Evolutionary conservation across 140 eudicot species (phyloP).

Genomic region (Stevia rebaudiana): DNA sequence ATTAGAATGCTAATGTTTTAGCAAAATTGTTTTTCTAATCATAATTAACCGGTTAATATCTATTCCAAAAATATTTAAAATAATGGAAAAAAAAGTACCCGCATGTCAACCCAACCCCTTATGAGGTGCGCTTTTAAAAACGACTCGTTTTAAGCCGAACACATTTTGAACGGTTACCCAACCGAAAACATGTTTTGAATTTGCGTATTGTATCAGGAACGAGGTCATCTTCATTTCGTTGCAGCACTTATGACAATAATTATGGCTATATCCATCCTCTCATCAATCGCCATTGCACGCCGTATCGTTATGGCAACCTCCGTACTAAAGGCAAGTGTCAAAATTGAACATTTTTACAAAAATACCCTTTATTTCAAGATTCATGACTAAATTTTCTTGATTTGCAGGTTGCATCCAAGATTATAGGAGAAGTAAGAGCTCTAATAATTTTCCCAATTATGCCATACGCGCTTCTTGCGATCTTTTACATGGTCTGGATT

Average conservation of each 20-base stretch:
- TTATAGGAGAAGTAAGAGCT: slow-evolving; percentile 95
- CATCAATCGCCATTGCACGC: slow-evolving; percentile 77
- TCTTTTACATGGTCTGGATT: slow-evolving; percentile 87
- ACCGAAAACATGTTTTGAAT: background rate
- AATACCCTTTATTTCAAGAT: slow-evolving; percentile 6
- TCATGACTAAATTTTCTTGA: background rate
- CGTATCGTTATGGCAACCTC: slow-evolving; percentile 87
- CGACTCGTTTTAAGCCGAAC: background rate
- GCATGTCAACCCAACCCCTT: background rate
- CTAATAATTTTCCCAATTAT: slow-evolving; percentile 76
- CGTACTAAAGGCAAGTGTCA: slow-evolving; percentile 69
- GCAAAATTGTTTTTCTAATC: background rate
- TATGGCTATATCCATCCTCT: slow-evolving; percentile 65
- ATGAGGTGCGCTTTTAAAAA: background rate
- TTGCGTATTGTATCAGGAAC: slow-evolving; percentile 51
- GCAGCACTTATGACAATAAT: slow-evolving; percentile 73
- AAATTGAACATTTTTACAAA: background rate
- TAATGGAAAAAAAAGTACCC: background rate
- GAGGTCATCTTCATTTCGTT: slow-evolving; percentile 66
- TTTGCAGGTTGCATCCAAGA: slow-evolving; percentile 91
- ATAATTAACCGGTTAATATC: background rate
- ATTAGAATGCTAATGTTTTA: background rate
- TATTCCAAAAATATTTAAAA: background rate
- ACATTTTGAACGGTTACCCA: background rate
- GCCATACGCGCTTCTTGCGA: slow-evolving; percentile 62